These are phyloP conservation scores for Penicillium atrosanguineum DNA, from an alignment of 495 filamentous ascomycete genomes.

Conservation along the genomic window DNA sequence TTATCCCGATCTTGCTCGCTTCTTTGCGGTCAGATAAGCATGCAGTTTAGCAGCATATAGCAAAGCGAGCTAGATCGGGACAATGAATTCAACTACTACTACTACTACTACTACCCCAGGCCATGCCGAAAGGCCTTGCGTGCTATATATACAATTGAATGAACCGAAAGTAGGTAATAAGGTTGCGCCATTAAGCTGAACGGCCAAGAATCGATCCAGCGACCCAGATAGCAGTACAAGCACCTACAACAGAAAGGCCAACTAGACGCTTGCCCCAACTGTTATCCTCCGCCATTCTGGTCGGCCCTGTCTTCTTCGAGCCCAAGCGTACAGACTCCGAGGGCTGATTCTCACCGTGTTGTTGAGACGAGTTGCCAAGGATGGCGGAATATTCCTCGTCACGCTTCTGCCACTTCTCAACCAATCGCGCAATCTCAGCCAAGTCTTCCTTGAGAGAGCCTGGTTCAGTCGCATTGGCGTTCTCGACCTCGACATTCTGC, in stretches of 20 bases:
- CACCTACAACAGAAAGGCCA: slow-evolving; percentile 62
- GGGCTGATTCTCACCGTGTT: slow-evolving; percentile 21
- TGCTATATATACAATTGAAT: slow-evolving; percentile 6
- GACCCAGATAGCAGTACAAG: slow-evolving; percentile 66
- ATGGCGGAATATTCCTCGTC: slow-evolving; percentile 33
- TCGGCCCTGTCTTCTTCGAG: slow-evolving; percentile 47
- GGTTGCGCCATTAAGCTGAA: not conserved
- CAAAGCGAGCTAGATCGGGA: too few species aligned
- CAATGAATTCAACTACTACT: not conserved
- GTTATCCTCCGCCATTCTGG: slow-evolving; percentile 61
- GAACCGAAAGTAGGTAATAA: not conserved
- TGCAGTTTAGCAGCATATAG: too few species aligned
- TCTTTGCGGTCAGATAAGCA: too few species aligned
- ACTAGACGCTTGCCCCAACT: slow-evolving; percentile 69
- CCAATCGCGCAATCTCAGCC: slow-evolving; percentile 60
- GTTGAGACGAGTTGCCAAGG: slow-evolving; percentile 34
- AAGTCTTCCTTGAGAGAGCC: slow-evolving; percentile 71
- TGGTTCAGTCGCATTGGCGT: slow-evolving; percentile 48
- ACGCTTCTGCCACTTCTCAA: slow-evolving; percentile 44
- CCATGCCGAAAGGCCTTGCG: not conserved
- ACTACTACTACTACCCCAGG: not conserved
- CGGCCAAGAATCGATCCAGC: slow-evolving; percentile 50
- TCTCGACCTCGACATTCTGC: slow-evolving; percentile 90
- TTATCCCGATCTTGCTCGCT: too few species aligned
- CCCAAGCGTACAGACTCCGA: slow-evolving; percentile 24